Base-by-base conservation (phyloP, 2,329 filamentous ascomycete genomes). In the Nannizzia gypsea region DNA sequence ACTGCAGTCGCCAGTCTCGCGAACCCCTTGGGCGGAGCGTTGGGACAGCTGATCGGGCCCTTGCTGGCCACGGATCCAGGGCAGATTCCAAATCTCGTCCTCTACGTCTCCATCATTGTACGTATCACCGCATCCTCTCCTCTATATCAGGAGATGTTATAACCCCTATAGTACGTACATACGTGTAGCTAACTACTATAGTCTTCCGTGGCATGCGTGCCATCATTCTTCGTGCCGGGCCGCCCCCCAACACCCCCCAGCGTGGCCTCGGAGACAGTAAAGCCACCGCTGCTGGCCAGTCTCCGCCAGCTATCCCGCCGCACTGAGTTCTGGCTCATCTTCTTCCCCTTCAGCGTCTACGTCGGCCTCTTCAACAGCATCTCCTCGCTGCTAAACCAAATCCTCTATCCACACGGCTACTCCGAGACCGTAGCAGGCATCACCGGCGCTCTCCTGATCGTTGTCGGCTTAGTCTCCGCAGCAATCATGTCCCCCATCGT, bases 351-450 rank as follows among this genome's bases (percentile, higher is more conserved):
- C 74, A 76, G 82, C 64, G 74, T 91, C 67, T 96, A 90, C 72
- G 89, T 96, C 63, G 90, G 88, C 67, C 86, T 93, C 76, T 99
- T 99, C 84, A 97, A 97, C 79, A 87, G 87, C 65, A 78, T 91
- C 65, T 95, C 90, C 56, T 88, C 88, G 1, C 82, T 97, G 1
- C 80, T 97, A 8, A 95, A 92, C 76, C 92, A 96, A 70, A 89
- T 97, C 70, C 82, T 97, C 64, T 78, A 83, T 42, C 93, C 93
- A 0, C 92, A 96, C 74, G 88, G 84, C 67, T 95, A 90, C 80
- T 81, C 77, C 61, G 87, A 95, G 71, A 86, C 87, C 64, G 81
- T 96, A 60, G 89, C 92, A 22, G 93, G 93, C 36, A 91, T 97
- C 67, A 90, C 86, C 9, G 93, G 93, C 64, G 93, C 88, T 0